Percentiles rank a stretch among this genome's conserved stretches.
Evolutionary conservation across 2,329 filamentous ascomycete genomes (phyloP).

Genomic region (Cladosporium oxysporum): DNA sequence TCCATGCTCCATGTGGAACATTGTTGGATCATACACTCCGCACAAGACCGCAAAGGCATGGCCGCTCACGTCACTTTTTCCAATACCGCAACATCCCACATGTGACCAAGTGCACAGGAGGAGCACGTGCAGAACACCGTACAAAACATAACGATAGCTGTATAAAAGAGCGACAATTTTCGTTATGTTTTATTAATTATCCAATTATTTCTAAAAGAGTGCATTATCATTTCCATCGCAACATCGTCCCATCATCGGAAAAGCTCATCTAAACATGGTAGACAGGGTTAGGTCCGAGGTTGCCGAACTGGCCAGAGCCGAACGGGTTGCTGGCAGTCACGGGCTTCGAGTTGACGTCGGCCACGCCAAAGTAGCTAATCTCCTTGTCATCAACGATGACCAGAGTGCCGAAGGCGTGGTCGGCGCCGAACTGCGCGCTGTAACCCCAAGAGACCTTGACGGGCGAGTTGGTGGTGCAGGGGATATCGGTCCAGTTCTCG

Average conservation of each 20-base stretch:
- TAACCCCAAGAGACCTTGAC: constrained; percentile 22
- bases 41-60: too few species aligned
- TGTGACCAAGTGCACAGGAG: background rate
- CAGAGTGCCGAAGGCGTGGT: constrained; percentile 22
- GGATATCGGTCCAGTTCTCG: constrained; percentile 15
- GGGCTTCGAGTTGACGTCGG: constrained; percentile 19
- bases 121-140: background rate
- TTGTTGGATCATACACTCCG: too few species aligned
- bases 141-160: background rate
- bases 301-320: constrained; percentile 21
- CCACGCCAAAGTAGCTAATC: constrained; percentile 21
- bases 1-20: too few species aligned
- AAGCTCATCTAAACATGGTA: constrained; percentile 19
- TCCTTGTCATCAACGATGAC: constrained; percentile 22
- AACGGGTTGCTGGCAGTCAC: constrained; percentile 14
- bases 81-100: background rate
- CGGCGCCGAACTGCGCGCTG: constrained; percentile 19
- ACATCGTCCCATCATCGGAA: background rate
- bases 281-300: constrained; percentile 22
- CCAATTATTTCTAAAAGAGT: background rate
- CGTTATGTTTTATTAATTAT: background rate
- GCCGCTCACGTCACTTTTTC: background rate
- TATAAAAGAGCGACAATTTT: background rate
- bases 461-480: constrained; percentile 15
- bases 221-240: background rate